Percentiles rank a stretch among this genome's conserved stretches.
phyloP scores from a whole-genome alignment of 495 filamentous ascomycete species.

The Penicillium egyptiacum region DNA sequence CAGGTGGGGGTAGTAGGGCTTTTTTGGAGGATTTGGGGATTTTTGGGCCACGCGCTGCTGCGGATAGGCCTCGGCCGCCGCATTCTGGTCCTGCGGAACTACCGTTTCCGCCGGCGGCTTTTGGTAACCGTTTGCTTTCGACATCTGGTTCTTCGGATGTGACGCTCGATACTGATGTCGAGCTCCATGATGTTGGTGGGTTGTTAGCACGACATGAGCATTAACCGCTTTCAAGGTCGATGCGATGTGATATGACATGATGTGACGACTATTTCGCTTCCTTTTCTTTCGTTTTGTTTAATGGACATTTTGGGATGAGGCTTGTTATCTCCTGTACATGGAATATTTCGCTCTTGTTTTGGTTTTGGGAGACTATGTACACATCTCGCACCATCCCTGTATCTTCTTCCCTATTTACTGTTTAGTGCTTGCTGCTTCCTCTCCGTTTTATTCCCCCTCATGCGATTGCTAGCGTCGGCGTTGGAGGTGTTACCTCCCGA shows the following conservation, averaged over 20 bases:
- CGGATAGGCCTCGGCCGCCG: background rate
- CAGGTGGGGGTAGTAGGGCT: slow-evolving; percentile 47
- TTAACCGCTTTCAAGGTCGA: background rate
- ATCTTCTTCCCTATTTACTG: background rate
- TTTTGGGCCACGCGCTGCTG: slow-evolving; percentile 3
- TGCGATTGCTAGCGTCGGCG: slow-evolving; percentile 18
- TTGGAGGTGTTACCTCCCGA: slow-evolving; percentile 18
- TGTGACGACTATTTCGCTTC: background rate
- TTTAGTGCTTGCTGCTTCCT: slow-evolving; percentile 8
- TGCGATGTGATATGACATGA: slow-evolving; percentile 9
- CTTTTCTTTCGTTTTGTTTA: background rate
- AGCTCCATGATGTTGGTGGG: slow-evolving; percentile 57
- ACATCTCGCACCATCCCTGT: slow-evolving; percentile 5
- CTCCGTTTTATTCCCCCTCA: slow-evolving; percentile 12
- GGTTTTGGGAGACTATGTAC: background rate
- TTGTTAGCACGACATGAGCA: slow-evolving; percentile 35
- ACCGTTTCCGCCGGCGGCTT: background rate
- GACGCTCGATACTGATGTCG: slow-evolving; percentile 29
- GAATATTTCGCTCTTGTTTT: background rate
- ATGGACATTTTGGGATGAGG: background rate
- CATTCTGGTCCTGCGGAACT: background rate
- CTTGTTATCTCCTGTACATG: background rate
- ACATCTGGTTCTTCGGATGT: slow-evolving; percentile 23
- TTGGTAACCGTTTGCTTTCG: background rate
- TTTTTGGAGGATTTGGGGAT: slow-evolving; percentile 60